These are phyloP conservation scores for Flaveria ramosissima DNA, from an alignment of 129 eudicot species.

Conservation along the genomic window DNA sequence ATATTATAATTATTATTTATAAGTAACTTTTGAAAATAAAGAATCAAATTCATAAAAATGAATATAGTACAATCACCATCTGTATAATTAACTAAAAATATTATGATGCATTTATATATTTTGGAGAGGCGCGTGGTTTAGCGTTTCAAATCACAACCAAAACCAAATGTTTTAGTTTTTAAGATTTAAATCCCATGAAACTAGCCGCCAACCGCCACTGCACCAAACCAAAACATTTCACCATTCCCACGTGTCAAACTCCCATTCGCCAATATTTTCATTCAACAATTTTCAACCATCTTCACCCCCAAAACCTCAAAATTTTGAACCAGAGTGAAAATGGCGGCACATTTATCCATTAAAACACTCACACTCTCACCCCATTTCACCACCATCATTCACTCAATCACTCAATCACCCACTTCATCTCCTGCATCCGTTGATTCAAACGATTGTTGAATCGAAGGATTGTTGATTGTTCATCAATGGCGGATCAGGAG, in stretches of 20 bases:
- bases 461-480: background rate
- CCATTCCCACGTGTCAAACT: conserved; percentile 27
- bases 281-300: background rate
- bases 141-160: conserved; percentile 19
- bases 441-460: background rate
- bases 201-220: conserved; percentile 20
- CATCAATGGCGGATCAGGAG: conserved; percentile 68
- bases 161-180: conserved; percentile 1
- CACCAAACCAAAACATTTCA: conserved; percentile 25
- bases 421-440: conserved; percentile 31
- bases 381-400: conserved; percentile 11
- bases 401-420: background rate
- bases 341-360: conserved; percentile 50
- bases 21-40: too few species aligned
- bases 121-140: conserved; percentile 31
- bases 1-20: too few species aligned
- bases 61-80: too few species aligned
- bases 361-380: background rate
- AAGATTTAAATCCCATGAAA: conserved; percentile 19
- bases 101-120: background rate
- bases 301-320: conserved; percentile 26
- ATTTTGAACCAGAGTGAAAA: conserved; percentile 28
- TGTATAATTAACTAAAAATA: too few species aligned
- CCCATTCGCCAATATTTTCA: conserved; percentile 30
- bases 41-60: too few species aligned